phyloP scores from a whole-genome alignment of 768 basidiomycete species.

The Leccinum longicurvipes region DNA sequence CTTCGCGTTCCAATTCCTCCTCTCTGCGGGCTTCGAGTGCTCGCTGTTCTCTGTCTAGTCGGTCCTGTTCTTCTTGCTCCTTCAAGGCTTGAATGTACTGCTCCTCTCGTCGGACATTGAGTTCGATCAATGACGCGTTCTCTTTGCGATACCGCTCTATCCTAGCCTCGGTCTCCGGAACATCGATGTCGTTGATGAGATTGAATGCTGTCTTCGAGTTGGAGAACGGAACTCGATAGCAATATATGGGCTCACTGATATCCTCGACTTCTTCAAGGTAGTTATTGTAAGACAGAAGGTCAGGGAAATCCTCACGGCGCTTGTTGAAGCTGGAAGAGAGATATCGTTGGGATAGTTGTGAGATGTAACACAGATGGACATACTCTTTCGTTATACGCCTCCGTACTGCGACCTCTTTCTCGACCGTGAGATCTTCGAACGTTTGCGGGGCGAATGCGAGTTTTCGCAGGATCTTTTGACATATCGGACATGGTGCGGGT shows the following conservation, averaged over 20 bases:
- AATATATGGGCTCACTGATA: slow-evolving; percentile 50
- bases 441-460: slow-evolving; percentile 95
- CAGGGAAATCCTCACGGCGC: slow-evolving; percentile 81
- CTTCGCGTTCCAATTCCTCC: slow-evolving; percentile 75
- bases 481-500: slow-evolving; percentile 94
- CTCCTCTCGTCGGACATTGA: slow-evolving; percentile 81
- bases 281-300: slow-evolving; percentile 82
- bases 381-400: slow-evolving; percentile 88
- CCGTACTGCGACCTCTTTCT: slow-evolving; percentile 91
- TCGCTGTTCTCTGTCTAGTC: slow-evolving; percentile 64
- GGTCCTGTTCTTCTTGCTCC: slow-evolving; percentile 80
- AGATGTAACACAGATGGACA: slow-evolving; percentile 17
- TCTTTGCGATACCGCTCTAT: slow-evolving; percentile 75
- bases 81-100: slow-evolving; percentile 66
- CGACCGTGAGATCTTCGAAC: slow-evolving; percentile 88
- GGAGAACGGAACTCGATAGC: neutral
- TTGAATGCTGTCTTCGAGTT: slow-evolving; percentile 69
- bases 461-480: slow-evolving; percentile 82
- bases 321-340: slow-evolving; percentile 80
- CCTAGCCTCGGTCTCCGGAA: slow-evolving; percentile 76
- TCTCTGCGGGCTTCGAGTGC: slow-evolving; percentile 62
- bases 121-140: slow-evolving; percentile 79
- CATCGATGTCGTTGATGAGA: slow-evolving; percentile 85
- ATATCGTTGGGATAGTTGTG: neutral
- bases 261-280: slow-evolving; percentile 97